Evolutionary conservation across 1,284 basidiomycete genomes (phyloP), one percentile per base, ranked within the genome.

Genomic region (Naganishia sp.): DNA sequence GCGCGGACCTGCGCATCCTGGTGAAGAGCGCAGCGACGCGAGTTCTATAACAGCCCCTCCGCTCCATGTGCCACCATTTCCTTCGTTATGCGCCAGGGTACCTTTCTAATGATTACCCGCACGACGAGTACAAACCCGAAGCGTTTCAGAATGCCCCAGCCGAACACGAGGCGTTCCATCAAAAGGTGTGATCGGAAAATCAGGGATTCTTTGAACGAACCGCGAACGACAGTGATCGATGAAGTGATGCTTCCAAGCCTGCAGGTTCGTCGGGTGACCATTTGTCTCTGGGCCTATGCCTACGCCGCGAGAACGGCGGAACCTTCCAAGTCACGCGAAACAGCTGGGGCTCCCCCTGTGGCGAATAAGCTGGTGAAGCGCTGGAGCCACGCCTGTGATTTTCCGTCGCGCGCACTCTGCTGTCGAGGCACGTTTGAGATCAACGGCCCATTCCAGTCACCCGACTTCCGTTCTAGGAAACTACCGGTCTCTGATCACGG

Each of bases 381-480:
- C n/a, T 28, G 47, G 11, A 5, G 47, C 5, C 23, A 21, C 47
- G 47, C 21, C 21, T 49, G 7, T 1, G 7, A 9, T 39, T 39
- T 49, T 46, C n/a, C 3, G 25, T 49, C 21, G 11, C 46, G n/a
- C 23, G 46, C 21, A 6, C 25, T 6, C 5, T 49, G 18, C 21
- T 23, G 21, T 49, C 47, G 58, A 51, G 58, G 47, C 39, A 21
- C 21, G 9, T 54, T 39, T 13, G 31, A 25, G 47, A 61, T 61
- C 58, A 51, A 32, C 47, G 47, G 58, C 23, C 7, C 17, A 17
- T 51, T 50, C 32, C 31, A 50, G 41, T 51, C 58, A 61, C 47
- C 57, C 58, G 58, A 61, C 58, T 51, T 61, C 47, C 58, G 32
- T 25, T 61, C 58, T 51, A 31, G 47, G 58, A 23, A 61, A 61